These are phyloP conservation scores for Blastobotrys parvus DNA, from an alignment of 805 yeast genomes.

Conservation along the genomic window DNA sequence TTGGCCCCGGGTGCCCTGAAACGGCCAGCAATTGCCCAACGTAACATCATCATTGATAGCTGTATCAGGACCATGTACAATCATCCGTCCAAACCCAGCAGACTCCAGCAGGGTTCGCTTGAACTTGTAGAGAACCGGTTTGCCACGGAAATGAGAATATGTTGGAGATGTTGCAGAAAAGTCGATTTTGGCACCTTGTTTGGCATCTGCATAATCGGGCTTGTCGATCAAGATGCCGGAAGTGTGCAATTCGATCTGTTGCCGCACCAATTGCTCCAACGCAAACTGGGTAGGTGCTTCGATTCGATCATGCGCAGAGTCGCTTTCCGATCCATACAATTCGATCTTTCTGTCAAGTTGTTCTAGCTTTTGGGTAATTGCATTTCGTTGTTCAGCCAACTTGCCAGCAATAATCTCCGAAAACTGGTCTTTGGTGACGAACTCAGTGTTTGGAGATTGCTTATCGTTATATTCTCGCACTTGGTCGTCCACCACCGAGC, in stretches of 20 bases:
- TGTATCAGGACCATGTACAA: slow-evolving; percentile 11
- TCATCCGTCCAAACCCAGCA: slow-evolving; percentile 14
- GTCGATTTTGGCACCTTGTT: slow-evolving; percentile 22
- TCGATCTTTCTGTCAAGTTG: slow-evolving; percentile 1
- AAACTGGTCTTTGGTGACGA: slow-evolving; percentile 1
- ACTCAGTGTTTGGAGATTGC: background rate
- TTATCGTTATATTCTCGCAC: background rate
- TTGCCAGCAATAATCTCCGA: background rate
- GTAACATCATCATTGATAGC: slow-evolving; percentile 16
- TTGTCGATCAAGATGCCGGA: background rate
- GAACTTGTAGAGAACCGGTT: slow-evolving; percentile 8
- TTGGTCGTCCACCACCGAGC: background rate
- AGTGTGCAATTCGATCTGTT: background rate
- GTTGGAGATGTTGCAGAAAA: slow-evolving; percentile 18
- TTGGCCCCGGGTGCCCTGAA: slow-evolving; percentile 22
- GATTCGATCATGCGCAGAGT: background rate
- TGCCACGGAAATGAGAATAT: slow-evolving; percentile 12
- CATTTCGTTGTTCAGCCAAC: slow-evolving; percentile 1
- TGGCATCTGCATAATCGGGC: slow-evolving; percentile 16
- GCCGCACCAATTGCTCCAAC: slow-evolving; percentile 1
- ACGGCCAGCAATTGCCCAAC: slow-evolving; percentile 29
- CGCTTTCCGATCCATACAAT: background rate
- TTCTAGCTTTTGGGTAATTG: slow-evolving; percentile 1
- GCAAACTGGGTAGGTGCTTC: slow-evolving; percentile 1
- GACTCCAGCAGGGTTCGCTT: slow-evolving; percentile 6